phyloP scores from a whole-genome alignment of 768 basidiomycete genomes.

The Phanerodontia chrysosporium region DNA sequence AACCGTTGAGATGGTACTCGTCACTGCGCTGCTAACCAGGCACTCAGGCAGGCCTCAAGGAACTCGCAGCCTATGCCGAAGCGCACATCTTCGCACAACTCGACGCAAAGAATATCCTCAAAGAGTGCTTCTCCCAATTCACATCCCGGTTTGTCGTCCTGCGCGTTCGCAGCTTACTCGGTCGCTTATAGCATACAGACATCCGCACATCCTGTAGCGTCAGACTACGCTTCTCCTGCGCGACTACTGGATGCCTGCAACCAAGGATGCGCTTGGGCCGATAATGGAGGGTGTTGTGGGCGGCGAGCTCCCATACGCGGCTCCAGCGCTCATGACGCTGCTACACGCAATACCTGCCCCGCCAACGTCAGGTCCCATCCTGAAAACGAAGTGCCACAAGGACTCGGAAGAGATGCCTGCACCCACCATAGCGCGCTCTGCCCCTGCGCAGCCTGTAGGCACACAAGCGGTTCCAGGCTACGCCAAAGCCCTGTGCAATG shows the following conservation, averaged over 20 bases:
- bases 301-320: not conserved
- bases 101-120: not conserved
- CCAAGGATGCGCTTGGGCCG: not conserved
- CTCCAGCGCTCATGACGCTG: not conserved
- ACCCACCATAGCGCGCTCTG: no score
- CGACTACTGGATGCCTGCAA: not conserved
- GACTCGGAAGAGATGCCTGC: no score
- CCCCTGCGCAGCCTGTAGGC: no score
- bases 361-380: no score
- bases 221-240: not conserved
- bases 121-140: constrained; percentile 5
- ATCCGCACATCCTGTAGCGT: not conserved
- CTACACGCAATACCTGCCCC: not conserved
- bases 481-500: no score
- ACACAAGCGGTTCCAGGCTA: no score
- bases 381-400: no score
- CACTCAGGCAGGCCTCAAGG: constrained; percentile 2
- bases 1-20: no score
- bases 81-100: not conserved
- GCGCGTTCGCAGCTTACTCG: no score
- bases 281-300: not conserved
- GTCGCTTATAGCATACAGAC: no score
- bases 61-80: not conserved
- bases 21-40: no score
- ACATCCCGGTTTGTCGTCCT: not conserved